phyloP scores from a whole-genome alignment of 129 eudicot genomes.

The Erigeron canadensis region DNA sequence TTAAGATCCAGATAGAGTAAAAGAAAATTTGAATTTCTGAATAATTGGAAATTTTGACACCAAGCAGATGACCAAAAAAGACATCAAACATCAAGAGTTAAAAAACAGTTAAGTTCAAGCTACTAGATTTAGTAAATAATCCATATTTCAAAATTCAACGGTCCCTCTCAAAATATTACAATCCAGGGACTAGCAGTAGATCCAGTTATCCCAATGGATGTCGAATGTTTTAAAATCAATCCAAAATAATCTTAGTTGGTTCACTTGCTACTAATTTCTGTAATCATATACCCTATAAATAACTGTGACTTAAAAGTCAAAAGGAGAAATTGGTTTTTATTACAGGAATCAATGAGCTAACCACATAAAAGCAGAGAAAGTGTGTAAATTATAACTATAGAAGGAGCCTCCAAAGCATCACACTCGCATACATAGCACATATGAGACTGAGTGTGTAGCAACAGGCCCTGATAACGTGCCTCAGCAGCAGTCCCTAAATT shows the following conservation, averaged over 20 bases:
- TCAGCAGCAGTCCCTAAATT: background rate
- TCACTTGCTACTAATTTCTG: background rate
- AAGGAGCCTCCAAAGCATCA: background rate
- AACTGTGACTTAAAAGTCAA: too few species aligned
- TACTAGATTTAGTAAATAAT: background rate
- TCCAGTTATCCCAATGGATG: background rate
- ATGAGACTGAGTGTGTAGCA: background rate
- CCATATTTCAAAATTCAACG: background rate
- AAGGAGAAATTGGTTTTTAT: background rate
- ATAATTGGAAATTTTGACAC: background rate
- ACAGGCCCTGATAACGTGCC: background rate
- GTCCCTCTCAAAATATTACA: background rate
- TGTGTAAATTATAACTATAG: background rate
- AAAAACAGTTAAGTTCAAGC: background rate
- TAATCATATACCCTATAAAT: too few species aligned
- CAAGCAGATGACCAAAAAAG: background rate
- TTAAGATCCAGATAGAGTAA: background rate
- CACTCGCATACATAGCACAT: background rate
- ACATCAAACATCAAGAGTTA: background rate
- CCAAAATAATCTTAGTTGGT: constrained; percentile 1
- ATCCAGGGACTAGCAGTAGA: background rate
- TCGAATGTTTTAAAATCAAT: background rate
- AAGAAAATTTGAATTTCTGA: background rate
- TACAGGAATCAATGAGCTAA: constrained; percentile 9
- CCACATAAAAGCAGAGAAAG: background rate